Base-by-base conservation (phyloP, 805 yeast genomes). In the Kuraishia floccosa region DNA sequence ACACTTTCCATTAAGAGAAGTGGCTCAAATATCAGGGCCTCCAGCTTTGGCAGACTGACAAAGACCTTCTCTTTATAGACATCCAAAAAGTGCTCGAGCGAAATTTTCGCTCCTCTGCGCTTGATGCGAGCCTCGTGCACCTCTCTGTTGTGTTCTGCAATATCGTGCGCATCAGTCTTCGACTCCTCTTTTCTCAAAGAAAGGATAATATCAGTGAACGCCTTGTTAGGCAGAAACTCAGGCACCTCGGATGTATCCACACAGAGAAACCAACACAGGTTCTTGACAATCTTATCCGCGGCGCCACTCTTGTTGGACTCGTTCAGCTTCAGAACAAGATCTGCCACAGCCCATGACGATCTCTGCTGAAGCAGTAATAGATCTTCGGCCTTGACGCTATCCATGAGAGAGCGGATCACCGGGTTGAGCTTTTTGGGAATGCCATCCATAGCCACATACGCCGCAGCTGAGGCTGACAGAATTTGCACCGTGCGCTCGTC, bases 161-260 rank as follows among this genome's bases (percentile, higher is more conserved):
- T 63, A 38, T 76, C 86, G 11, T 68, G 65, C 5, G 77, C 72
- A 36, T 73, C 78, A 1, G 73, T 54, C 30, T 63, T 63, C 1
- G 77, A 72, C 39, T 83, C 93, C 41, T 85, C 96, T 43, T 83
- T 84, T 33, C 72, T 63, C 41, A 86, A 62, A 1, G 96, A 84
- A 32, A 87, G 55, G 9, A 89, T 78, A 10, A 58, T 58, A 27
- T 69, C 72, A 12, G 54, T 63, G 34, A 65, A 59, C 10, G 56
- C 52, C 24, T 69, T 67, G 42, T 82, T 81, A 27, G 80, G 76
- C 11, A 64, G 62, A 47, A 84, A 91, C 45, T 85, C 96, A 2
- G 98, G 98, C 20, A 89, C 96, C 48, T 87, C 96, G 3, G 91
- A 72, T 0, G 96, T 85, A 49, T 89, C 98, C 20, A 87, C 96